Conservation (phyloP, 371 early-diverging fungal species). For the Chytridiales sp. region DNA sequence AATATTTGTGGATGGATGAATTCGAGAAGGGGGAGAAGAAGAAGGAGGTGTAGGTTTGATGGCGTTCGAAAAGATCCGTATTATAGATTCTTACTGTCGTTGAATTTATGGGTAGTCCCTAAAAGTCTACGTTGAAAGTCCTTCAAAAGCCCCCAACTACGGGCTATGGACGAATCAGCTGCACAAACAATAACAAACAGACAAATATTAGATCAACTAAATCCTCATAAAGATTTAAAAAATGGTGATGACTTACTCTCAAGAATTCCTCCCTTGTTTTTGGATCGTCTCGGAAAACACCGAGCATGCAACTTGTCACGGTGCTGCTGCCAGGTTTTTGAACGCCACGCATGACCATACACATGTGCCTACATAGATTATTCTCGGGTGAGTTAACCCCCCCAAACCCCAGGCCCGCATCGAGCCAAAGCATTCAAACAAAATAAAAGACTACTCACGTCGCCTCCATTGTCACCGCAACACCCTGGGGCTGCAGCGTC, state of each 20-base stretch:
- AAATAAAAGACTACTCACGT: slow-evolving; percentile 58
- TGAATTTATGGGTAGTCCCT: too few species aligned
- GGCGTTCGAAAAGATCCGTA: too few species aligned
- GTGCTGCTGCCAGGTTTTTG: slow-evolving; percentile 93
- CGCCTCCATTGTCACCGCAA: slow-evolving; percentile 96
- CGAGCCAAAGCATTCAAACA: slow-evolving; percentile 29
- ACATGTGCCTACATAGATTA: slow-evolving; percentile 83
- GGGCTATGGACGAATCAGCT: too few species aligned
- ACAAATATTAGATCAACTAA: too few species aligned
- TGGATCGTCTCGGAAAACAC: slow-evolving; percentile 85
- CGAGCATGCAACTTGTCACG: slow-evolving; percentile 94
- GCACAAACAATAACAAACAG: too few species aligned
- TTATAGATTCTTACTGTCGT: too few species aligned
- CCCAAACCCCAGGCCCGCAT: slow-evolving; percentile 19
- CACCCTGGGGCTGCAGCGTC: slow-evolving; percentile 92
- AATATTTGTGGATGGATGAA: too few species aligned
- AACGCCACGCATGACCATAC: slow-evolving; percentile 94
- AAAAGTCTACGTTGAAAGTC: too few species aligned
- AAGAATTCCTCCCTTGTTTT: slow-evolving; percentile 97
- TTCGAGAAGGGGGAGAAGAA: too few species aligned
- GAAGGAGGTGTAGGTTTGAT: too few species aligned
- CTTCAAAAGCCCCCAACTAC: too few species aligned
- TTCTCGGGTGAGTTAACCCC: too few species aligned
- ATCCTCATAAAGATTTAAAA: background rate
- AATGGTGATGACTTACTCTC: slow-evolving; percentile 28